These are phyloP conservation scores for Leccinum barrowsii DNA, from an alignment of 768 basidiomycete genomes.

Conservation along the genomic window DNA sequence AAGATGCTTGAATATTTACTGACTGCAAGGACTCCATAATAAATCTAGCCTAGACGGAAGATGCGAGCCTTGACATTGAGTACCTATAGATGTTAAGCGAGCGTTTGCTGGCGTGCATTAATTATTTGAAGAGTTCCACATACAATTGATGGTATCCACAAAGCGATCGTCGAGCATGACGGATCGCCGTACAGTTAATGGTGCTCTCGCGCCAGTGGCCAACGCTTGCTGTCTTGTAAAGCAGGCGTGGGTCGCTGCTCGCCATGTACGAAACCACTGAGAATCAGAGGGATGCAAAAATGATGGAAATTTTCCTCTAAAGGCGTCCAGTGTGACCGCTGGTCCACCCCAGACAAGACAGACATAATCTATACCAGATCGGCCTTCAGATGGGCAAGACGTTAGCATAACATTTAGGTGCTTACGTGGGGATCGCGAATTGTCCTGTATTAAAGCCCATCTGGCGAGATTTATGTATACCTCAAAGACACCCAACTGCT, in stretches of 20 bases:
- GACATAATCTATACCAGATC: background rate
- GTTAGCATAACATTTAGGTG: background rate
- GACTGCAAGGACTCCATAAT: conserved; percentile 29
- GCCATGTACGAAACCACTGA: conserved; percentile 8
- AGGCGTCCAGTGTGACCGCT: conserved; percentile 3
- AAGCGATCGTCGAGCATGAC: conserved; percentile 20
- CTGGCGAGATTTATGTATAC: conserved; percentile 15
- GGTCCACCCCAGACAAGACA: conserved; percentile 16
- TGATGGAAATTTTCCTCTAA: conserved; percentile 8
- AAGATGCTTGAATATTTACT: conserved; percentile 3
- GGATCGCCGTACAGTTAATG: background rate
- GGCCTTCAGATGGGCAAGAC: background rate
- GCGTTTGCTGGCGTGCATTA: background rate
- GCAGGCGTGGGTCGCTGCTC: conserved; percentile 9
- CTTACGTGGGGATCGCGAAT: background rate
- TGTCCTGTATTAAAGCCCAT: conserved; percentile 9
- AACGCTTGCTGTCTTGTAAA: background rate
- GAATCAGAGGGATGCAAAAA: background rate
- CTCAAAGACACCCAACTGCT: conserved; percentile 21
- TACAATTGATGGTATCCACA: conserved; percentile 23
- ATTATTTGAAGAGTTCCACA: conserved; percentile 1
- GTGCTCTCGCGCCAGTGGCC: background rate
- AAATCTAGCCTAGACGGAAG: conserved; percentile 10
- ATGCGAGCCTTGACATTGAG: conserved; percentile 9
- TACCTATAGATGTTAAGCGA: background rate